phyloP scores from a whole-genome alignment of 495 filamentous ascomycete species.

The Gamarada debralockiae region DNA sequence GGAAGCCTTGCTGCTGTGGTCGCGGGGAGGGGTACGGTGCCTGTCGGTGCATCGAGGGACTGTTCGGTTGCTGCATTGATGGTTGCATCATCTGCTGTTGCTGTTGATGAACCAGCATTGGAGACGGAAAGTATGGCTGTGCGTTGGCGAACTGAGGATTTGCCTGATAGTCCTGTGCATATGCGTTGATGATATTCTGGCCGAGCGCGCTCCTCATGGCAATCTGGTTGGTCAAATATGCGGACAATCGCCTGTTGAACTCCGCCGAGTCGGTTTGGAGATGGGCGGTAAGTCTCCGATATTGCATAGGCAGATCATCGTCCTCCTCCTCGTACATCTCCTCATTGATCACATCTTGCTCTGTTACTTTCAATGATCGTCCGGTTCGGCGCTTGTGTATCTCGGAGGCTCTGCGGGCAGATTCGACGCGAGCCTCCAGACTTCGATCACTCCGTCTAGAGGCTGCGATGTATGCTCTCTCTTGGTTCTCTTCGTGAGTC shows the following conservation, averaged over 20 bases:
- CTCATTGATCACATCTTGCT: slow-evolving; percentile 85
- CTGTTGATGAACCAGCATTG: slow-evolving; percentile 13
- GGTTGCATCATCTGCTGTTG: slow-evolving; percentile 17
- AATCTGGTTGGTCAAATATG: slow-evolving; percentile 55
- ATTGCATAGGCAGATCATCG: slow-evolving; percentile 52
- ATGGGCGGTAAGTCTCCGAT: slow-evolving; percentile 50
- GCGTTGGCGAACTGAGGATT: slow-evolving; percentile 37
- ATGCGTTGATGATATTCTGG: slow-evolving; percentile 42
- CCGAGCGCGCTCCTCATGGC: slow-evolving; percentile 52
- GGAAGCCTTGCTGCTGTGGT: slow-evolving; percentile 21
- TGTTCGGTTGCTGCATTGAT: slow-evolving; percentile 10
- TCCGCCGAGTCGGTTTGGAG: slow-evolving; percentile 48
- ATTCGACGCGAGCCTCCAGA: slow-evolving; percentile 85
- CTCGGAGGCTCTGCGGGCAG: slow-evolving; percentile 80
- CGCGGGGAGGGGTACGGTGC: slow-evolving; percentile 29
- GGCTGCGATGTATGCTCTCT: slow-evolving; percentile 92
- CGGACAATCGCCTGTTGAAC: slow-evolving; percentile 54
- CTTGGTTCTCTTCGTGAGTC: slow-evolving; percentile 87
- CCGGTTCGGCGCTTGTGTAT: slow-evolving; percentile 90
- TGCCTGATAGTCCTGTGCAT: slow-evolving; percentile 35
- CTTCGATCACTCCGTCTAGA: slow-evolving; percentile 88
- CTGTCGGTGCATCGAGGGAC: slow-evolving; percentile 21
- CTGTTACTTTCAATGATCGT: slow-evolving; percentile 75
- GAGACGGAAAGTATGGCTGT: slow-evolving; percentile 20
- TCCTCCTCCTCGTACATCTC: slow-evolving; percentile 99